Base-by-base conservation (phyloP, 352 stramenopile species). In the Halophytophthora polymorphica region DNA sequence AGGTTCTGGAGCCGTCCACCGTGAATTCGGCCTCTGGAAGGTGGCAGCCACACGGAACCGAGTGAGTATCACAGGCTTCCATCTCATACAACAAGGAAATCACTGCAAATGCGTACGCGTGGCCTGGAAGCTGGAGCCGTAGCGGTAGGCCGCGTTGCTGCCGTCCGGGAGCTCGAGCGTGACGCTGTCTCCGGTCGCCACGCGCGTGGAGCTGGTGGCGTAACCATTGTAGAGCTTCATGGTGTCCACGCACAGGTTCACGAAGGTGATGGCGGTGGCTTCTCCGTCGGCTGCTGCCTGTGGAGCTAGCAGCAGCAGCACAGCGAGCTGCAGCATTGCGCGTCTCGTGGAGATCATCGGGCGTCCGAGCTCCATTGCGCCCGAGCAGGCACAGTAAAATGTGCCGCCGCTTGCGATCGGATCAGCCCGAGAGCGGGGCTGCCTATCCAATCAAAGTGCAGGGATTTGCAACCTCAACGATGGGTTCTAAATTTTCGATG, bases 1-100 rank as follows among this genome's bases (percentile, higher is more conserved):
- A 91, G 4, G 74, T 69, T 31, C 53, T 66, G 35, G 61, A 72
- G 37, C 65, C 65, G 31, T 81, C 74, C 6, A 66, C 71, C 10
- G 80, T 83, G 44, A 91, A 88, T 50, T 90, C 80, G 7, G 75
- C 77, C 45, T 86, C 71, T 81, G 45, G n/a, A 58, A 40, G 25
- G 14, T 22, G 15, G 25, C 6, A 17, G 22, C 21, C n/a, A 25
- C 13, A 38, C 6, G 25, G 25, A 31, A 8, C 25, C 25, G 25
- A 4, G 8, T 31, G 25, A 31, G 8, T 38, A 37, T 6, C 25
- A 49, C 47, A 61, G 23, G 28, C 29, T 34, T 19, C 37, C 36
- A 46, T 34, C 31, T 53, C 35, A 56, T 6, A 21, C 1, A 17
- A 17, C 23, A 17, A n/a, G 22, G 14, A 40, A 21, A 23, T 23